Evolutionary conservation across 176 grass and related monocot genomes (phyloP), one percentile per base, ranked within the genome.

Genomic region (Rhynchospora pubera): DNA sequence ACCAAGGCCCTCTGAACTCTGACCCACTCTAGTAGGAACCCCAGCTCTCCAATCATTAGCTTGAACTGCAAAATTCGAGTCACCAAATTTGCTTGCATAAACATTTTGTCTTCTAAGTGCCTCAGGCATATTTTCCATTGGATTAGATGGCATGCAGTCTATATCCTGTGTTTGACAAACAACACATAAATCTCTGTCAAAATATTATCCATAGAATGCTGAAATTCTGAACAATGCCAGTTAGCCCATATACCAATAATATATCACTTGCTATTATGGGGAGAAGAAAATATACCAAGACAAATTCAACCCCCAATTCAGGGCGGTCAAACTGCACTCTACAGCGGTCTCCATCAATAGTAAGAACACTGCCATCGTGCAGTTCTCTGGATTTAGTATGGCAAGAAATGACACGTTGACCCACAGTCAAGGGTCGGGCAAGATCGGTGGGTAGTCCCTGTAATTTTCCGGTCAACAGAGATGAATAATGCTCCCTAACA

Each of bases 321-420:
- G 89, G 85, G 13, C 82, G 87, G 86, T 98, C 91, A 93, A 98
- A 98, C 82, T 98, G 96, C 87, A 95, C 87, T 67, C 86, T 88
- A 24, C 84, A 98, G 34, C 78, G n/a, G 59, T 80, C 78, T 65
- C 24, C 73, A 28, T 91, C 88, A 84, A 94, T 84, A 84, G 88
- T 91, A 34, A 98, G 86, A 80, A 98, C 47, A 75, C 62, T 91
- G 80, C 96, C 96, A 87, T 98, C 86, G 79, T 94, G 89, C 86
- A 98, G 79, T 89, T 98, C 96, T 84, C 92, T 94, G 65, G 85
- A 91, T 93, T 89, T 93, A 30, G 95, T 92, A 86, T 94, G 92
- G 65, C 92, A 93, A 64, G 90, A 90, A 70, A 93, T 87, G 67
- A 94, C 86, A 57, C 84, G 83, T 77, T 98, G 95, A 26, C 95